Percentiles rank a stretch among this genome's conserved stretches.
These are phyloP conservation scores for Craterostigma plantagineum DNA, from an alignment of 257 asterid species.

Conservation along the genomic window DNA sequence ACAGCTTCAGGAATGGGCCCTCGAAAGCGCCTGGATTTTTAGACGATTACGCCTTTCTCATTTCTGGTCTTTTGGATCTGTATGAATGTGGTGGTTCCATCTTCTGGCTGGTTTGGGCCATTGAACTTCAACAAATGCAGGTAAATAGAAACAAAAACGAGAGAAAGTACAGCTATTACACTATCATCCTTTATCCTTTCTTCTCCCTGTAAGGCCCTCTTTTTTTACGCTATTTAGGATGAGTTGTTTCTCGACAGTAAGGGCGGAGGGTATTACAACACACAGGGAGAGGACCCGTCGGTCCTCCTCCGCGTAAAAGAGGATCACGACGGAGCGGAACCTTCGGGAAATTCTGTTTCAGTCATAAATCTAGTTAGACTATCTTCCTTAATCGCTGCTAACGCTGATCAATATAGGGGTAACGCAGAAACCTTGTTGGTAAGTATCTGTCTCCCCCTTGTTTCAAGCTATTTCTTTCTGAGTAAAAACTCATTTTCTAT, in stretches of 20 bases:
- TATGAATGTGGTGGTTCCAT: constrained; percentile 68
- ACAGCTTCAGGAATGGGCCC: constrained; percentile 80
- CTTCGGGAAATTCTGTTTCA: constrained; percentile 84
- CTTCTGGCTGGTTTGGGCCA: constrained; percentile 78
- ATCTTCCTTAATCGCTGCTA: constrained; percentile 43
- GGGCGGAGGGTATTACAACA: constrained; percentile 87
- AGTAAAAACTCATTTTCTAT: neutral
- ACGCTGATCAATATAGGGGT: constrained; percentile 32
- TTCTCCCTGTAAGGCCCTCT: neutral
- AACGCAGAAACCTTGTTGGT: constrained; percentile 66
- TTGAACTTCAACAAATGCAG: constrained; percentile 67
- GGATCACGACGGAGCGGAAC: constrained; percentile 96
- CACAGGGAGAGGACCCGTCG: constrained; percentile 79
- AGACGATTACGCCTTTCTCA: constrained; percentile 78
- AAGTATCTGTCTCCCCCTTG: constrained; percentile 3
- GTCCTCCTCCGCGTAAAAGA: constrained; percentile 88
- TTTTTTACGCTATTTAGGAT: constrained; percentile 24
- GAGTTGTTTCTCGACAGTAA: constrained; percentile 69
- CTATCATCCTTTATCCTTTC: no score
- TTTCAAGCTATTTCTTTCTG: neutral
- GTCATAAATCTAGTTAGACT: constrained; percentile 60
- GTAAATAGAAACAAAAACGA: constrained; percentile 10
- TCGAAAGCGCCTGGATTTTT: constrained; percentile 86
- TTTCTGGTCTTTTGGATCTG: constrained; percentile 61
- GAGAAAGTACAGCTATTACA: no score